These are phyloP conservation scores for Didymella keratinophila DNA, from an alignment of 2,329 filamentous ascomycete genomes.

Conservation along the genomic window DNA sequence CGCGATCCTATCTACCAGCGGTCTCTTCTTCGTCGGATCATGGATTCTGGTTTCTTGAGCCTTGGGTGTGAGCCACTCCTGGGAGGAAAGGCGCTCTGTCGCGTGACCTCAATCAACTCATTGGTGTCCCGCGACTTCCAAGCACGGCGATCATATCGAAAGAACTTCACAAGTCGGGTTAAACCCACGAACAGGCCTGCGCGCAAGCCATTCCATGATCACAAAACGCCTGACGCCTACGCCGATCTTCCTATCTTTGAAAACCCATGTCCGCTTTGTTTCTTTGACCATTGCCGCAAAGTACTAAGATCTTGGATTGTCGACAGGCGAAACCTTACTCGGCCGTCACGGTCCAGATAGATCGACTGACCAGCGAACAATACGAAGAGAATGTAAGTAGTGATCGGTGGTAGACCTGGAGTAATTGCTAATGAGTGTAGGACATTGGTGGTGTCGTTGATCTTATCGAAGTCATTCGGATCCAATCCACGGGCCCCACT, in stretches of 20 bases:
- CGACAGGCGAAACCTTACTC: constrained; percentile 77
- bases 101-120: constrained; percentile 25
- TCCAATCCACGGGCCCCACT: constrained; percentile 84
- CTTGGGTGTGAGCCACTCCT: constrained; percentile 23
- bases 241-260: constrained; percentile 38
- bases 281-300: constrained; percentile 35
- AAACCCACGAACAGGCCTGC: constrained; percentile 10
- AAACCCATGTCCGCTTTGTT: constrained; percentile 41
- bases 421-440: constrained; percentile 19
- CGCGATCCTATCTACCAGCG: too few relatives aligned
- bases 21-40: constrained; percentile 3
- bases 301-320: constrained; percentile 36
- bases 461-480: constrained; percentile 89
- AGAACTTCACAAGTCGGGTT: constrained; percentile 4
- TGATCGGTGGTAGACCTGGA: accelerated
- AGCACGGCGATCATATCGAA: constrained; percentile 11
- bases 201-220: constrained; percentile 33
- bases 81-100: constrained; percentile 18
- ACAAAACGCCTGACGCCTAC: constrained; percentile 35
- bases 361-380: constrained; percentile 86
- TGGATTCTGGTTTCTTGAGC: constrained; percentile 24
- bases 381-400: constrained; percentile 75
- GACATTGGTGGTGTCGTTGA: constrained; percentile 89
- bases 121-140: constrained; percentile 15
- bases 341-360: constrained; percentile 90